Percentiles rank a stretch among this genome's conserved stretches.
These are phyloP conservation scores for Cystobasidium pallidum DNA, from an alignment of 1,284 basidiomycete genomes.

Conservation along the genomic window DNA sequence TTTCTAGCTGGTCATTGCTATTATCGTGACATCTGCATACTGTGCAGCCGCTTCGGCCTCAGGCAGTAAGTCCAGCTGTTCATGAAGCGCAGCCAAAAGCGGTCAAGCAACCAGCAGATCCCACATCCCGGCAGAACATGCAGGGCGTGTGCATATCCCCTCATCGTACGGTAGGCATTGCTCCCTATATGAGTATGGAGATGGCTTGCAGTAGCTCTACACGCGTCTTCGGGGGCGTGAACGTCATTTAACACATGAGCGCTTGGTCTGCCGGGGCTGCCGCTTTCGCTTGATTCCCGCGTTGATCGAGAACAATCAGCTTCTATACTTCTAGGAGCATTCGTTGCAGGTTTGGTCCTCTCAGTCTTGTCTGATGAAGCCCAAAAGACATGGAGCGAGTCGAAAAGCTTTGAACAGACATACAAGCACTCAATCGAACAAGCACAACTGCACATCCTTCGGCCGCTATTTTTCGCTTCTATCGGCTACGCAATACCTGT, in stretches of 20 bases:
- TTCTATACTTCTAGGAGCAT: slow-evolving; percentile 60
- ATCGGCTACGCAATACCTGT: slow-evolving; percentile 65
- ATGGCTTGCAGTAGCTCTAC: too few species aligned
- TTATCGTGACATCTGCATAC: slow-evolving; percentile 18
- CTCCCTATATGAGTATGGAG: too few species aligned
- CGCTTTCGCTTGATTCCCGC: too few species aligned
- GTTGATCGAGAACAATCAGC: too few species aligned
- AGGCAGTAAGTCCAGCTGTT: slow-evolving; percentile 27
- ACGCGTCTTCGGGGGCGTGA: too few species aligned
- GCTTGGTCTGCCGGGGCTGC: too few species aligned
- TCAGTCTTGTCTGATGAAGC: slow-evolving; percentile 32
- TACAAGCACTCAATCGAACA: slow-evolving; percentile 57
- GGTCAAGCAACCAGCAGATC: too few species aligned
- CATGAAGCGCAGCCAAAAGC: too few species aligned
- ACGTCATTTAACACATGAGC: too few species aligned
- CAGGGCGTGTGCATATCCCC: too few species aligned
- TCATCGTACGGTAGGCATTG: too few species aligned
- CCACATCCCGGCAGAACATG: too few species aligned
- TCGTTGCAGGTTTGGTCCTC: slow-evolving; percentile 58
- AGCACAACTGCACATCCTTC: slow-evolving; percentile 58
- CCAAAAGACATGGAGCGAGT: not conserved
- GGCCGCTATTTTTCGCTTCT: slow-evolving; percentile 64
- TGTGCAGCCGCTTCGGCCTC: slow-evolving; percentile 34
- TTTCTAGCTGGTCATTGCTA: slow-evolving; percentile 49
- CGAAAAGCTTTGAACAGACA: slow-evolving; percentile 47